Percentiles rank a stretch among this genome's conserved stretches.
Conservation (phyloP, 2,329 filamentous ascomycete species). For the Immersiporthe knoxdaviesiana region DNA sequence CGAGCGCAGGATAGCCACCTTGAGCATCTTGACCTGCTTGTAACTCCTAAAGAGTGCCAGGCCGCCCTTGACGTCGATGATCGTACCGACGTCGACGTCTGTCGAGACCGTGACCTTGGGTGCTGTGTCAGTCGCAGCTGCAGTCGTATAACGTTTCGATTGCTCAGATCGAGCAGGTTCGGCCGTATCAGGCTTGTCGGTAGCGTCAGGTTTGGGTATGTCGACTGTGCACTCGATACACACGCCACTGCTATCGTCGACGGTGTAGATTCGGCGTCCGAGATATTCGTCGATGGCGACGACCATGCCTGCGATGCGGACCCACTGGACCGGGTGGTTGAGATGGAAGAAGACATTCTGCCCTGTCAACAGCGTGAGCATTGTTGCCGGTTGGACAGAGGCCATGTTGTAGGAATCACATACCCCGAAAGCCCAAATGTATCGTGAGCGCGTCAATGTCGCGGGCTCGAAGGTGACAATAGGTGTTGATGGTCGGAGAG, state of each 20-base stretch:
- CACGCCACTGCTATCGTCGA: slow-evolving; percentile 68
- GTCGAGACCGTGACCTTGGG: slow-evolving; percentile 29
- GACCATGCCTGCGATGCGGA: slow-evolving; percentile 71
- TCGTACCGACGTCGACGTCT: slow-evolving; percentile 53
- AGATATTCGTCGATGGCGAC: slow-evolving; percentile 61
- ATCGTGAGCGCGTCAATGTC: slow-evolving; percentile 55
- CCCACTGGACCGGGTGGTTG: slow-evolving; percentile 79
- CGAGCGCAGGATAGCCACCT: slow-evolving; percentile 50
- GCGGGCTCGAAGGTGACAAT: slow-evolving; percentile 58
- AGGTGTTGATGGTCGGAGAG: slow-evolving; percentile 62
- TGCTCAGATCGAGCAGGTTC: neutral
- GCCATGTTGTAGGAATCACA: neutral
- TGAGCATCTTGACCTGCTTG: slow-evolving; percentile 57
- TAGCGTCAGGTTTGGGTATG: slow-evolving; percentile 32
- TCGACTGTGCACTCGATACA: slow-evolving; percentile 55
- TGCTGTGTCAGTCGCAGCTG: neutral
- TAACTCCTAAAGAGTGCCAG: slow-evolving; percentile 51
- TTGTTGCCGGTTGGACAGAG: too few species aligned
- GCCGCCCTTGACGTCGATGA: slow-evolving; percentile 61
- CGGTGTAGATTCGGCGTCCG: slow-evolving; percentile 53
- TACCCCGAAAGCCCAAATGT: slow-evolving; percentile 45
- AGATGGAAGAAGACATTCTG: slow-evolving; percentile 66
- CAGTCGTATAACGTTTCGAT: neutral
- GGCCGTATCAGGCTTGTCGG: neutral
- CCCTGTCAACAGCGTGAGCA: slow-evolving; percentile 46